phyloP scores from a whole-genome alignment of 1,284 basidiomycete genomes.

The Malassezia dermatis region DNA sequence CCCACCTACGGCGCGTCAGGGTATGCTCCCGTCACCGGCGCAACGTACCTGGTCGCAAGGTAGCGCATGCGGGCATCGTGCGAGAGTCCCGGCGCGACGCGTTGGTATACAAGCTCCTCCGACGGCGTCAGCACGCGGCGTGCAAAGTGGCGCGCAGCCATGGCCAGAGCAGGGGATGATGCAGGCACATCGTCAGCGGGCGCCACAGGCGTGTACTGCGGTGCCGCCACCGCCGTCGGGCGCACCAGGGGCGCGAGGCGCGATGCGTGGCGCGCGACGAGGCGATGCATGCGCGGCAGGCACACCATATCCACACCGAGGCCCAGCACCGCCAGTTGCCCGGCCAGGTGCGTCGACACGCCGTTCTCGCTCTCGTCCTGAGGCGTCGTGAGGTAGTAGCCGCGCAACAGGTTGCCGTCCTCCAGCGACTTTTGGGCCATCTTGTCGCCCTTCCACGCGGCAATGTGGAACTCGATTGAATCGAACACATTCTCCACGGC shows the following conservation, averaged over 20 bases:
- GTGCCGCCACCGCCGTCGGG: not conserved
- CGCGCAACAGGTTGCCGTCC: not conserved
- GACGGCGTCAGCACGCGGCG: slow-evolving; percentile 16
- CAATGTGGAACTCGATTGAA: slow-evolving; percentile 48
- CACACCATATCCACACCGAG: slow-evolving; percentile 37
- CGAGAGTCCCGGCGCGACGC: slow-evolving; percentile 1
- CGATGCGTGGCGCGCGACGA: slow-evolving; percentile 17
- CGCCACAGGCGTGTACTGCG: not conserved
- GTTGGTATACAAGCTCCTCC: slow-evolving; percentile 8
- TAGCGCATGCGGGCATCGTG: slow-evolving; percentile 5
- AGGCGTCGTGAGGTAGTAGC: not conserved
- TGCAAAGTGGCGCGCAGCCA: slow-evolving; percentile 22
- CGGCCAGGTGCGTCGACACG: not conserved
- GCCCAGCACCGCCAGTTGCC: slow-evolving; percentile 26
- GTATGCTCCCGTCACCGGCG: not conserved
- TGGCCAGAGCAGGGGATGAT: not conserved
- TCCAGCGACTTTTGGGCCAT: slow-evolving; percentile 1
- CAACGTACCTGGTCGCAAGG: slow-evolving; percentile 16
- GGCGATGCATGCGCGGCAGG: slow-evolving; percentile 23
- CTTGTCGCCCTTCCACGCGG: not conserved
- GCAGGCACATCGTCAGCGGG: not conserved
- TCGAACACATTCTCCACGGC: slow-evolving; percentile 52
- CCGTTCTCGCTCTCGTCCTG: not conserved
- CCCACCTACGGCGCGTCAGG: slow-evolving; percentile 28
- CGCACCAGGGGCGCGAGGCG: not conserved